phyloP scores from a whole-genome alignment of 306 rosid species.

The Cucumis cinereus region DNA sequence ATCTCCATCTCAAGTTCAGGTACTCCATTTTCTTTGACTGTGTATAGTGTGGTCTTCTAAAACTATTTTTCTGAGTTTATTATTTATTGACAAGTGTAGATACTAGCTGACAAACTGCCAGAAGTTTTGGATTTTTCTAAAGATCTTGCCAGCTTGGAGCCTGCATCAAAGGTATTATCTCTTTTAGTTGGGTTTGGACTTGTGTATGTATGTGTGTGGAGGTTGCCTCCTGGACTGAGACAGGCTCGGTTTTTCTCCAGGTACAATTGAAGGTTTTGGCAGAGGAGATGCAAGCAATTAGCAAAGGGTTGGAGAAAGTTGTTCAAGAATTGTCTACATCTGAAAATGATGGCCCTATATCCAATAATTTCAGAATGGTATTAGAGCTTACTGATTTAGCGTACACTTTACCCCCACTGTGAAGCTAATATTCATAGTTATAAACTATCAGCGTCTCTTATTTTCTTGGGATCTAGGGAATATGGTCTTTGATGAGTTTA shows the following conservation, averaged over 20 bases:
- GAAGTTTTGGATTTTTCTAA: constrained; percentile 77
- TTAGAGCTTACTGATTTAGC: background rate
- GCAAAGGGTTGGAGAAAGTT: constrained; percentile 88
- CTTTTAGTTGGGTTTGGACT: constrained; percentile 5
- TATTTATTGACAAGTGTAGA: constrained; percentile 29
- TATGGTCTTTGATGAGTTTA: background rate
- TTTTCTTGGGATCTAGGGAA: background rate
- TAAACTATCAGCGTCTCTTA: background rate
- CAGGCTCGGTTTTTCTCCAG: constrained; percentile 22
- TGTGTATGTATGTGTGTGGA: background rate
- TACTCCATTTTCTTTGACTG: background rate
- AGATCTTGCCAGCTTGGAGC: constrained; percentile 70
- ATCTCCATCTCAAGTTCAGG: background rate
- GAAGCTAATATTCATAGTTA: background rate
- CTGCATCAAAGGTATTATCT: constrained; percentile 63
- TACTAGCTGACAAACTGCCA: constrained; percentile 60
- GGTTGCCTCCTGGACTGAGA: background rate
- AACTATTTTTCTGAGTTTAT: constrained; percentile 7
- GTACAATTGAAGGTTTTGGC: constrained; percentile 76
- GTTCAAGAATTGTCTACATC: constrained; percentile 65
- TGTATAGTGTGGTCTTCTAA: background rate
- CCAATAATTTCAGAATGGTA: constrained; percentile 62
- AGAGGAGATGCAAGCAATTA: constrained; percentile 90
- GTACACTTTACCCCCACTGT: background rate
- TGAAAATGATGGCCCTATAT: constrained; percentile 74